These are phyloP conservation scores for Casuarina glauca DNA, from an alignment of 306 rosid species.

Conservation along the genomic window DNA sequence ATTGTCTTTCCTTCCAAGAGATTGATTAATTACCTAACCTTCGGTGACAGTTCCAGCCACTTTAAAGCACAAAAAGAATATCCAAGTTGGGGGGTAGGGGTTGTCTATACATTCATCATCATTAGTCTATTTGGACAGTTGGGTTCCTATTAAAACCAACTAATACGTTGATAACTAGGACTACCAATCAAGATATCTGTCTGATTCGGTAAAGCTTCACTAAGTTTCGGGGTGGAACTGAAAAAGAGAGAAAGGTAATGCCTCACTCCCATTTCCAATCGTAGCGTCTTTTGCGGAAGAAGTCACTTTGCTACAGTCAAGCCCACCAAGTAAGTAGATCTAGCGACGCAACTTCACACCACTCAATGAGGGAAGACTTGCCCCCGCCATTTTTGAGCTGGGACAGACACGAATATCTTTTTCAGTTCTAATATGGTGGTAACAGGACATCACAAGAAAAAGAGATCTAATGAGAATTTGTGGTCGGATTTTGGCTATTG, in stretches of 20 bases:
- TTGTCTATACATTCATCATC: not conserved
- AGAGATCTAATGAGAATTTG: no score
- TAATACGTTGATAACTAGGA: not conserved
- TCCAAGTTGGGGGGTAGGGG: not conserved
- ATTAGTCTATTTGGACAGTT: not conserved
- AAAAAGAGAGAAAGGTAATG: not conserved
- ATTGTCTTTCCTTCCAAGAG: not conserved
- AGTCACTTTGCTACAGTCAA: not conserved
- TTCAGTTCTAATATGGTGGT: not conserved
- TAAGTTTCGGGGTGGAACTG: not conserved
- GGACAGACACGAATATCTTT: not conserved
- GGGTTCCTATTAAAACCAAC: slow-evolving; percentile 6
- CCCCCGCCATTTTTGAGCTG: not conserved
- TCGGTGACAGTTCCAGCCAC: not conserved
- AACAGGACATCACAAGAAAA: not conserved
- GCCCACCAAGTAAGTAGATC: slow-evolving; percentile 6
- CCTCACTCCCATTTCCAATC: not conserved
- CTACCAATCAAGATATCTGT: not conserved
- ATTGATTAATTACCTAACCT: not conserved
- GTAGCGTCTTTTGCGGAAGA: not conserved
- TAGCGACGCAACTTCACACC: not conserved
- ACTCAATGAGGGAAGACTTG: slow-evolving; percentile 1
- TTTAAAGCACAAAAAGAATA: not conserved
- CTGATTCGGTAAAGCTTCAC: not conserved
- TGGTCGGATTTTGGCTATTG: no score